Percentiles rank a stretch among this genome's conserved stretches.
Evolutionary conservation across 495 filamentous ascomycete species (phyloP).

Genomic region (Tuber calosporum): DNA sequence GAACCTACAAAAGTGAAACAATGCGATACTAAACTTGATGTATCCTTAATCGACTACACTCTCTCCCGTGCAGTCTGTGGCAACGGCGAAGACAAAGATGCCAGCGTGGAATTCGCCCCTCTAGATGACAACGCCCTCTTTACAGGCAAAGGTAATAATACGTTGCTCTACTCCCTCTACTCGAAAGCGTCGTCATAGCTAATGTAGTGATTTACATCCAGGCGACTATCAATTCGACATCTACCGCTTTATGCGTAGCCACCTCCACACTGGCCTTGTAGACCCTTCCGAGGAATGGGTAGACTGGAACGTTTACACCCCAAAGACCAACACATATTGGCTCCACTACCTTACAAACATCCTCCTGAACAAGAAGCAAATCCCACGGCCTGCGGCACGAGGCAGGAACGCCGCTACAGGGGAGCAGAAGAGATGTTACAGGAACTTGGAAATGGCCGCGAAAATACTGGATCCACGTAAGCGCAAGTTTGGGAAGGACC

Average conservation of each 20-base stretch:
- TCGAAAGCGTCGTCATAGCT: constrained; percentile 1
- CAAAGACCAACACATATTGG: constrained; percentile 40
- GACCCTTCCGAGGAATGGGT: constrained; percentile 35
- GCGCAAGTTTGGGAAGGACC: constrained; percentile 25
- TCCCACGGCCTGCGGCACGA: constrained; percentile 30
- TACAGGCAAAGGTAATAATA: constrained; percentile 33
- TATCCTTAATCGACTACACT: constrained; percentile 41
- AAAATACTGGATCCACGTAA: constrained; percentile 35
- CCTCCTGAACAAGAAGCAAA: constrained; percentile 34
- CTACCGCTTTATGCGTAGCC: constrained; percentile 39
- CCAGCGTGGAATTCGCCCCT: constrained; percentile 23
- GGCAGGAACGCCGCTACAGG: constrained; percentile 28
- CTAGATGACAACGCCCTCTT: constrained; percentile 40
- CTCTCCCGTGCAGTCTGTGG: constrained; percentile 36
- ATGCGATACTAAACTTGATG: constrained; percentile 24
- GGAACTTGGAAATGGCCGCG: constrained; percentile 21
- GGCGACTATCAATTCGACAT: constrained; percentile 43
- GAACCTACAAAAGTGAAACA: constrained; percentile 17
- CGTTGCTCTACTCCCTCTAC: not conserved
- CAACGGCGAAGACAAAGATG: not conserved
- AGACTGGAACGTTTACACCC: constrained; percentile 38
- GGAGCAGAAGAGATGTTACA: constrained; percentile 25
- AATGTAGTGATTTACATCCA: constrained; percentile 2
- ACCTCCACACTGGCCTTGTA: constrained; percentile 21
- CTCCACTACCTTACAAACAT: constrained; percentile 40